These are phyloP conservation scores for Paecilomyces sp. DNA, from an alignment of 2,329 filamentous ascomycete species.

Conservation along the genomic window DNA sequence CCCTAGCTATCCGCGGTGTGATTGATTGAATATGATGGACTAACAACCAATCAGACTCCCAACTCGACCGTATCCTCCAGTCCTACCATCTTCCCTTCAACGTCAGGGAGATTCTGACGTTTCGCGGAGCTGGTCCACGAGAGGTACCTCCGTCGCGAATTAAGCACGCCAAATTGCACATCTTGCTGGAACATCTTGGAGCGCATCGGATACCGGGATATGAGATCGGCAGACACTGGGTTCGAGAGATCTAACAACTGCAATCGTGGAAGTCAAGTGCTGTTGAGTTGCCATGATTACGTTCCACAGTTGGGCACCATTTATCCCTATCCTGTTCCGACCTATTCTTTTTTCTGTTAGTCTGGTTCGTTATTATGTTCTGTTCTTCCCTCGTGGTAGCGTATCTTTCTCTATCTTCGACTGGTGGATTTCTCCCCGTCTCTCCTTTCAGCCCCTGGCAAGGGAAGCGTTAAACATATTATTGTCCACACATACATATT, in stretches of 20 bases:
- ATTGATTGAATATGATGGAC: neutral
- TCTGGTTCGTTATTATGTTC: too few species aligned
- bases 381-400: too few species aligned
- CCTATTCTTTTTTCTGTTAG: too few species aligned
- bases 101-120: conserved; percentile 5
- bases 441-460: too few species aligned
- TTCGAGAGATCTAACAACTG: neutral
- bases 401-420: too few species aligned
- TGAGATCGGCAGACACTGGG: conserved; percentile 3
- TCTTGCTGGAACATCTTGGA: conserved; percentile 15
- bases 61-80: conserved; percentile 18
- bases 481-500: neutral
- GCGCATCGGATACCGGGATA: conserved; percentile 12
- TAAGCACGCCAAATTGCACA: conserved; percentile 13
- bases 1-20: neutral
- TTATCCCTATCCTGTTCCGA: neutral
- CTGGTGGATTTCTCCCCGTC: too few species aligned
- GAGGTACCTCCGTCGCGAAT: conserved; percentile 4
- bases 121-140: neutral
- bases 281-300: neutral
- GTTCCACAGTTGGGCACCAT: neutral
- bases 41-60: conserved; percentile 6
- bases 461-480: too few species aligned
- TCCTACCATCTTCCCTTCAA: conserved; percentile 15
- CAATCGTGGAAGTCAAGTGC: neutral